These are phyloP conservation scores for Boeremia exigua DNA, from an alignment of 2,329 filamentous ascomycete genomes.

Conservation along the genomic window DNA sequence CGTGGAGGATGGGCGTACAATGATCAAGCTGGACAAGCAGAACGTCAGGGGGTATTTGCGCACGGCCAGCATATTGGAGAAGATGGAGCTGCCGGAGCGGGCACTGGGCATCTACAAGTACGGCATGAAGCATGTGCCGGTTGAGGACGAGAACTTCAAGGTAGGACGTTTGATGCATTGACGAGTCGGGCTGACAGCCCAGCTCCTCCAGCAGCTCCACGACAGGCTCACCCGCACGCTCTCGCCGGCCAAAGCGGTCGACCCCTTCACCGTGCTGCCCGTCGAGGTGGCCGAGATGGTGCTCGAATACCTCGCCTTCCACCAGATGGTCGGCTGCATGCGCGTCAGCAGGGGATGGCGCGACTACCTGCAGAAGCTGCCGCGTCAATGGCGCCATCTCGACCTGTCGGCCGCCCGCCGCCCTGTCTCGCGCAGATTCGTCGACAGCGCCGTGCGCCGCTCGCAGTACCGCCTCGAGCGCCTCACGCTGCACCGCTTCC, in stretches of 20 bases:
- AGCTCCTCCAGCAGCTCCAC: conserved; percentile 54
- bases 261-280: conserved; percentile 62
- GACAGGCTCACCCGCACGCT: conserved; percentile 53
- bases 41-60: conserved; percentile 65
- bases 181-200: background rate
- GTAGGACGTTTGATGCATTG: conserved; percentile 12
- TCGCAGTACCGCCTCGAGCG: conserved; percentile 46
- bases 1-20: conserved; percentile 62
- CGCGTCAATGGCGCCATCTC: conserved; percentile 59
- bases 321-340: conserved; percentile 58
- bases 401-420: conserved; percentile 57
- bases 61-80: conserved; percentile 56
- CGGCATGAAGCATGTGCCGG: conserved; percentile 60
- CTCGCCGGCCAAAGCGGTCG: conserved; percentile 51
- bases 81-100: conserved; percentile 58
- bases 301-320: conserved; percentile 60
- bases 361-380: conserved; percentile 55
- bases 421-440: conserved; percentile 51
- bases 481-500: conserved; percentile 44
- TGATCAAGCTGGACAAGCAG: conserved; percentile 59
- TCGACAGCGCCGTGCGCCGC: conserved; percentile 51
- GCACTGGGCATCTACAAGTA: conserved; percentile 64
- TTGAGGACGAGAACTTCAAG: conserved; percentile 43
- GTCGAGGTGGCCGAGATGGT: conserved; percentile 61
- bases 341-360: conserved; percentile 64